A percentile compares a stretch with the other conserved stretches of the same genome.
Evolutionary conservation across 306 rosid genomes (phyloP).

Genomic region (Gynostemma pentaphyllum): DNA sequence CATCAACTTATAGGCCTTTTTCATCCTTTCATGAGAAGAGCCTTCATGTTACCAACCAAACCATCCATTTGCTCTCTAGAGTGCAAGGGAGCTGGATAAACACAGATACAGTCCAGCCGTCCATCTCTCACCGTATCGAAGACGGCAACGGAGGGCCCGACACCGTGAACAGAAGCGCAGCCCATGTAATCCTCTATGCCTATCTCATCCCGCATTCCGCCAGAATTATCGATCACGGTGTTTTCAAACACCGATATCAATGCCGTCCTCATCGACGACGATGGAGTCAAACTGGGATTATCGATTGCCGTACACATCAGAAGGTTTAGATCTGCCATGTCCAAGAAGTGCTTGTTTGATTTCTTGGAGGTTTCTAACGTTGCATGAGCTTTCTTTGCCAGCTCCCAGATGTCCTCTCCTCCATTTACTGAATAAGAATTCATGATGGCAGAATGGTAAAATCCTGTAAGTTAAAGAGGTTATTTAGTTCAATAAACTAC

Average conservation of each 20-base stretch:
- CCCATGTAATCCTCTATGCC: slow-evolving; percentile 52
- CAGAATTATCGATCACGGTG: slow-evolving; percentile 28
- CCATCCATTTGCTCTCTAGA: slow-evolving; percentile 40
- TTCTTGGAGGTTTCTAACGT: slow-evolving; percentile 32
- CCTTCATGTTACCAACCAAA: slow-evolving; percentile 31
- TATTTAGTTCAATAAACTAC: too few relatives aligned
- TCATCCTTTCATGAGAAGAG: slow-evolving; percentile 21
- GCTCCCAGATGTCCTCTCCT: slow-evolving; percentile 49
- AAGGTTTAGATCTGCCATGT: slow-evolving; percentile 51
- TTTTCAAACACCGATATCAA: slow-evolving; percentile 52
- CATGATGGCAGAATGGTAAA: slow-evolving; percentile 54
- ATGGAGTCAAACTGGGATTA: slow-evolving; percentile 38
- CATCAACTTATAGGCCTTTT: too few relatives aligned
- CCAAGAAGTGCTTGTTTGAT: slow-evolving; percentile 34
- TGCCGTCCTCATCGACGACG: slow-evolving; percentile 38
- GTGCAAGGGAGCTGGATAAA: slow-evolving; percentile 54
- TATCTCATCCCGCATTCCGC: slow-evolving; percentile 4
- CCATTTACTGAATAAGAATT: slow-evolving; percentile 40
- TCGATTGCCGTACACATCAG: slow-evolving; percentile 48
- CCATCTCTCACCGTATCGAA: slow-evolving; percentile 46
- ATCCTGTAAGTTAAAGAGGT: slow-evolving; percentile 20
- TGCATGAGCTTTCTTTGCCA: slow-evolving; percentile 29
- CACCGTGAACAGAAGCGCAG: slow-evolving; percentile 54
- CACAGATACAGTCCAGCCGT: slow-evolving; percentile 41
- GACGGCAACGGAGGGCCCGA: slow-evolving; percentile 53